Evolutionary conservation across 2,329 filamentous ascomycete species (phyloP).

Genomic region (Cordyceps pruinosa): DNA sequence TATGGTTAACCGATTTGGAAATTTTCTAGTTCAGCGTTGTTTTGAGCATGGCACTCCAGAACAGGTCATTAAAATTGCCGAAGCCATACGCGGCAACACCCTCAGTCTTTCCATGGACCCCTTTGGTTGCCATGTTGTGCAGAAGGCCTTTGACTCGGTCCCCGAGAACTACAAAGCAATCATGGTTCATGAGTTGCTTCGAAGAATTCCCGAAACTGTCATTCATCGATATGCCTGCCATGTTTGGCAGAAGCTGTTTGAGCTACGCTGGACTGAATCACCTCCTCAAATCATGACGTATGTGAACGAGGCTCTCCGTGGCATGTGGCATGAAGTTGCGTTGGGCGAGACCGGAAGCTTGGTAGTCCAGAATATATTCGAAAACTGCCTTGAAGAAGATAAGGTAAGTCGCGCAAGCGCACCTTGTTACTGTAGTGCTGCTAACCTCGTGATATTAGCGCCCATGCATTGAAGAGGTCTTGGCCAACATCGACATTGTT

Average conservation of each 20-base stretch:
- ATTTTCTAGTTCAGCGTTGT: constrained; percentile 96
- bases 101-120: constrained; percentile 95
- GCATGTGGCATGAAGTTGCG: constrained; percentile 99
- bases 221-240: constrained; percentile 98
- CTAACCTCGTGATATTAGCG: constrained; percentile 49
- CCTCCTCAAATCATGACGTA: constrained; percentile 98
- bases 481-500: constrained; percentile 91
- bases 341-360: constrained; percentile 94
- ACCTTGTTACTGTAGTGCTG: no score
- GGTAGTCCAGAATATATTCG: constrained; percentile 98
- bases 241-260: constrained; percentile 99
- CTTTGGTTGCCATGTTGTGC: constrained; percentile 95
- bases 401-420: constrained; percentile 55
- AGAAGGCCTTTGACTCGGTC: constrained; percentile 97
- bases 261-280: constrained; percentile 89
- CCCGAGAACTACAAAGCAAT: constrained; percentile 96
- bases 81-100: constrained; percentile 89
- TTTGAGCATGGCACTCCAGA: constrained; percentile 96
- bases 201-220: constrained; percentile 92
- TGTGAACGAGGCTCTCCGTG: constrained; percentile 87
- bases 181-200: constrained; percentile 97
- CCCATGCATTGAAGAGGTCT: constrained; percentile 92
- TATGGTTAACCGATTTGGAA: constrained; percentile 98
- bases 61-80: constrained; percentile 89
- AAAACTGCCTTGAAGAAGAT: constrained; percentile 97